These are phyloP conservation scores for Aspergillus transmontanensis DNA, from an alignment of 2,329 filamentous ascomycete genomes.

Conservation along the genomic window DNA sequence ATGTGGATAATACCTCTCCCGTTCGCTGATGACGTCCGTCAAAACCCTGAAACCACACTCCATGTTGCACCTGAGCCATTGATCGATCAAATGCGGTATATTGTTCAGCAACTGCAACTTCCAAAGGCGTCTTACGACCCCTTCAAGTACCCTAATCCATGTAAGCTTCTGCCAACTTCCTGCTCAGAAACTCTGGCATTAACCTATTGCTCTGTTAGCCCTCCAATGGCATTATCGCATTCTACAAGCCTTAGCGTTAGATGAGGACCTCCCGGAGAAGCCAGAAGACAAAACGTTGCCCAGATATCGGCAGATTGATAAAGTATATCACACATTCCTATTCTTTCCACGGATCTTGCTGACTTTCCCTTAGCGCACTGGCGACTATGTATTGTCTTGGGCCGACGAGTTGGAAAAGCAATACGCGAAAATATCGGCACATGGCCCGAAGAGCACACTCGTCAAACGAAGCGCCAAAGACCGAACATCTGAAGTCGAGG, in stretches of 20 bases:
- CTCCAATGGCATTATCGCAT: slow-evolving; percentile 98
- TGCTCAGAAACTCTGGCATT: neutral
- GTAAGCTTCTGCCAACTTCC: slow-evolving; percentile 28
- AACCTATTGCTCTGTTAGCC: slow-evolving; percentile 41
- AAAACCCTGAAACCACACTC: slow-evolving; percentile 65
- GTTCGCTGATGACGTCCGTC: slow-evolving; percentile 83
- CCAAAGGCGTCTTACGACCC: slow-evolving; percentile 85
- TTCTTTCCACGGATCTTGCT: neutral
- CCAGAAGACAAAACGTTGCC: slow-evolving; percentile 80
- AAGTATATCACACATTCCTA: slow-evolving; percentile 44
- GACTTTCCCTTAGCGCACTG: slow-evolving; percentile 60
- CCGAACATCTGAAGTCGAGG: slow-evolving; percentile 24
- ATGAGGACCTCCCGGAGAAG: slow-evolving; percentile 81
- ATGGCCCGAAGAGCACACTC: slow-evolving; percentile 47
- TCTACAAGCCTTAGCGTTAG: slow-evolving; percentile 84
- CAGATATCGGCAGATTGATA: slow-evolving; percentile 84
- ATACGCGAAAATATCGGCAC: slow-evolving; percentile 47
- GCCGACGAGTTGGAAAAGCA: slow-evolving; percentile 67
- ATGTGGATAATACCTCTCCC: slow-evolving; percentile 88
- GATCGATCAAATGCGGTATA: slow-evolving; percentile 76
- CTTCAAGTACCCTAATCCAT: slow-evolving; percentile 82
- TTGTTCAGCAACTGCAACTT: slow-evolving; percentile 84
- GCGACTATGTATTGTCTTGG: slow-evolving; percentile 77
- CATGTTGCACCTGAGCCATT: slow-evolving; percentile 68
- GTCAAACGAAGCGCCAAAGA: slow-evolving; percentile 49